phyloP scores from a whole-genome alignment of 768 basidiomycete genomes.

The Phylloporus scabripes region DNA sequence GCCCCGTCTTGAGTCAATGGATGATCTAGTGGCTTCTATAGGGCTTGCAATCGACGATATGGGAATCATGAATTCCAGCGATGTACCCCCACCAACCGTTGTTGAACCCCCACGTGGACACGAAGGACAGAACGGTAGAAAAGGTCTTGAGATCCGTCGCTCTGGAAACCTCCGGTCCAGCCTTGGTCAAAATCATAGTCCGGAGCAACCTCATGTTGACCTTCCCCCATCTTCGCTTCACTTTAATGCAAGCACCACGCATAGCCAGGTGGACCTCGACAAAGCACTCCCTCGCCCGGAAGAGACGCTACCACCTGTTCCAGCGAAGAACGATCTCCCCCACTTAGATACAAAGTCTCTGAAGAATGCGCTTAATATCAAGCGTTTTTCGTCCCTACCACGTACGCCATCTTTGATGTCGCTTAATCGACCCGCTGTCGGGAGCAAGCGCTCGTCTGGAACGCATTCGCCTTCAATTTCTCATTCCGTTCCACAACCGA shows the following conservation, averaged over 20 bases:
- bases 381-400: constrained; percentile 53
- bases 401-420: constrained; percentile 61
- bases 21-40: constrained; percentile 35
- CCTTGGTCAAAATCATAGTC: constrained; percentile 4
- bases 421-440: constrained; percentile 18
- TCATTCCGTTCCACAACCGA: constrained; percentile 25
- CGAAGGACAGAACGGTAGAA: constrained; percentile 23
- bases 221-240: constrained; percentile 12
- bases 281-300: constrained; percentile 12
- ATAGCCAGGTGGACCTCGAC: constrained; percentile 15
- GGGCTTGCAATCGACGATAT: constrained; percentile 37
- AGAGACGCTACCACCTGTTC: constrained; percentile 26
- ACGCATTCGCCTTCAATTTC: constrained; percentile 30
- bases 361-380: constrained; percentile 31
- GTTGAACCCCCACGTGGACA: constrained; percentile 36
- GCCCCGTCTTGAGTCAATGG: constrained; percentile 30
- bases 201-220: constrained; percentile 12
- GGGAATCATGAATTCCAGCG: constrained; percentile 30
- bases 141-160: constrained; percentile 31
- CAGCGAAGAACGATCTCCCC: constrained; percentile 24
- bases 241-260: constrained; percentile 18
- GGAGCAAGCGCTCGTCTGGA: constrained; percentile 23
- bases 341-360: constrained; percentile 19
- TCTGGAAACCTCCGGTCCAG: constrained; percentile 13
- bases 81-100: constrained; percentile 36